Conservation (phyloP, 768 basidiomycete species). For the Austroboletus festivus region DNA sequence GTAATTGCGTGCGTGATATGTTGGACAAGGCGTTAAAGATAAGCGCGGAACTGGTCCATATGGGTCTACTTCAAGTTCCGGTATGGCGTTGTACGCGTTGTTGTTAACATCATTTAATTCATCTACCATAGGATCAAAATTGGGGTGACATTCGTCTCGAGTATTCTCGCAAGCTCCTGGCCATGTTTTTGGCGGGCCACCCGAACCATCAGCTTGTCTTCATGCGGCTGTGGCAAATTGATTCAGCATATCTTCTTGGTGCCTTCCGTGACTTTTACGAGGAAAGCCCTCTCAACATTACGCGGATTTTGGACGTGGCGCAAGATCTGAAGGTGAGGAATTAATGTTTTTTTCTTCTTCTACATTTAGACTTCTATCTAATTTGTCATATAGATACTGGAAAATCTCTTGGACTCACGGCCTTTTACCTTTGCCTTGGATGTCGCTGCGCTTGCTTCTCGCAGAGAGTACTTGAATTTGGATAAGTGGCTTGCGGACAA, state of each 20-base stretch:
- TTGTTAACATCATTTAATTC: not conserved
- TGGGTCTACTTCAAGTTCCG: slow-evolving; percentile 87
- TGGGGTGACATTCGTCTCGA: slow-evolving; percentile 90
- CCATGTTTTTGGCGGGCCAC: slow-evolving; percentile 88
- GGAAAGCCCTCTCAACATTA: slow-evolving; percentile 90
- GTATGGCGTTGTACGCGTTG: slow-evolving; percentile 45
- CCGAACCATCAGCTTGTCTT: slow-evolving; percentile 96
- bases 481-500: slow-evolving; percentile 96
- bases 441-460: slow-evolving; percentile 89
- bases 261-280: slow-evolving; percentile 92
- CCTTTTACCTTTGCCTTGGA: slow-evolving; percentile 91
- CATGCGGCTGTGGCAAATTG: slow-evolving; percentile 92
- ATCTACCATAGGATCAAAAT: slow-evolving; percentile 53
- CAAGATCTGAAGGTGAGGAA: slow-evolving; percentile 83
- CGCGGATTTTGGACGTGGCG: slow-evolving; percentile 90
- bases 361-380: not conserved
- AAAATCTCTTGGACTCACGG: slow-evolving; percentile 85
- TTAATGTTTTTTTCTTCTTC: not conserved
- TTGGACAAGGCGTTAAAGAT: slow-evolving; percentile 91
- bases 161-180: slow-evolving; percentile 79
- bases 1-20: slow-evolving; percentile 81
- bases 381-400: slow-evolving; percentile 63
- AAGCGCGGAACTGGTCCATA: slow-evolving; percentile 90
- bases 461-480: slow-evolving; percentile 89
- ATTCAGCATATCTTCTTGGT: slow-evolving; percentile 79